These are phyloP conservation scores for Macrophomina tecta DNA, from an alignment of 2,329 filamentous ascomycete genomes.

Conservation along the genomic window DNA sequence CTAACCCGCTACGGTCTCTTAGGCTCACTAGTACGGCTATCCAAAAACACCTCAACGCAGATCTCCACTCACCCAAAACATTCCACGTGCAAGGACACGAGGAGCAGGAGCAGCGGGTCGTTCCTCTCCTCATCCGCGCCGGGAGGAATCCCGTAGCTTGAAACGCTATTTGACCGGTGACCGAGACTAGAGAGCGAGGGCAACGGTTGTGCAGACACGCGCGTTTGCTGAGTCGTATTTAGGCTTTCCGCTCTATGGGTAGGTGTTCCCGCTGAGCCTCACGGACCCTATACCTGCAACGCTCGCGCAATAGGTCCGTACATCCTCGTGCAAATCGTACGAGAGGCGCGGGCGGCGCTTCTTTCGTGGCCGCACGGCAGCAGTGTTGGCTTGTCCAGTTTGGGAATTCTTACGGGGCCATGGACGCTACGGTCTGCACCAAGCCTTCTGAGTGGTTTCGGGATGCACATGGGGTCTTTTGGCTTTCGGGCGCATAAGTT, in stretches of 20 bases:
- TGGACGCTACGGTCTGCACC: not conserved
- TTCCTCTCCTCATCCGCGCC: not conserved
- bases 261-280: conserved; percentile 5
- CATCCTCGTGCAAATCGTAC: conserved; percentile 5
- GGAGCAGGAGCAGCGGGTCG: not conserved
- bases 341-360: conserved; percentile 8
- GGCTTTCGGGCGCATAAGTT: not conserved
- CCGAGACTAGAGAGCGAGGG: not conserved
- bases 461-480: not conserved
- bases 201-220: not conserved
- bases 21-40: not conserved
- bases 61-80: not conserved
- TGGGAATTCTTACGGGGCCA: not conserved
- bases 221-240: not conserved
- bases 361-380: not conserved
- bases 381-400: not conserved
- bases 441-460: not conserved
- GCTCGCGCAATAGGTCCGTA: not conserved
- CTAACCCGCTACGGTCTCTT: not conserved
- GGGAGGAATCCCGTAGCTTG: conserved; percentile 11
- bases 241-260: not conserved
- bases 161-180: conserved; percentile 7
- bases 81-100: not conserved
- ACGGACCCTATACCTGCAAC: not conserved
- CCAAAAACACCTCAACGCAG: not conserved